Evolutionary conservation across 805 yeast genomes (phyloP).

Genomic region (Yarrowia porcina): DNA sequence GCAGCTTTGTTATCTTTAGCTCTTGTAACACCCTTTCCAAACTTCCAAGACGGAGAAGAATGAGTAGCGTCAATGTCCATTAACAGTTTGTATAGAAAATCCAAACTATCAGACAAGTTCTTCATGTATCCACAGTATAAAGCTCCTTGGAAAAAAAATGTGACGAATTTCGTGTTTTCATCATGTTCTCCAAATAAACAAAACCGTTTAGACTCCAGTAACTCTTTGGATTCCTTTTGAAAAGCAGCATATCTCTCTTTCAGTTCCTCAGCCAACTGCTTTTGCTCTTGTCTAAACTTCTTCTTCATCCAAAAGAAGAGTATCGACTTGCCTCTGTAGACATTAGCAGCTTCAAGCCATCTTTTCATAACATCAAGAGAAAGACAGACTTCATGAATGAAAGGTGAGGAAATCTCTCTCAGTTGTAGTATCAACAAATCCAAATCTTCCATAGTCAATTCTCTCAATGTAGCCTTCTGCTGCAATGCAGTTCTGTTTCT

Average conservation of each 20-base stretch:
- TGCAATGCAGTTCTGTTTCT: neutral
- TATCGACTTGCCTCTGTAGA: neutral
- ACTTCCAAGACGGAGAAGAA: neutral
- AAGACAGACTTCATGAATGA: neutral
- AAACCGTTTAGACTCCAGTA: neutral
- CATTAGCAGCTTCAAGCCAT: constrained; percentile 20
- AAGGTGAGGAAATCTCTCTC: neutral
- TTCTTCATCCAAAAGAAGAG: neutral
- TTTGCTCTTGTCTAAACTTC: neutral
- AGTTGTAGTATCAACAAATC: neutral
- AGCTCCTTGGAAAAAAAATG: constrained; percentile 21
- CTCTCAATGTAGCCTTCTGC: neutral
- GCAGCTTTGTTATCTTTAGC: neutral
- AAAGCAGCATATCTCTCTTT: neutral
- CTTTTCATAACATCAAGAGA: neutral
- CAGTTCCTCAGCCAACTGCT: neutral
- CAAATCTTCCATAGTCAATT: neutral
- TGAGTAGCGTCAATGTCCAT: constrained; percentile 1
- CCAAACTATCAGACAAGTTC: neutral
- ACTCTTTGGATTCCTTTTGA: neutral
- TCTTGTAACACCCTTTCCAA: neutral
- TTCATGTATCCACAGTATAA: constrained; percentile 10
- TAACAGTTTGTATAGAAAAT: neutral
- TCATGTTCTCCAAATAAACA: neutral
- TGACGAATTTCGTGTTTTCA: neutral